Base-by-base conservation (phyloP, 2,329 filamentous ascomycete genomes). In the Didymella keratinophila region DNA sequence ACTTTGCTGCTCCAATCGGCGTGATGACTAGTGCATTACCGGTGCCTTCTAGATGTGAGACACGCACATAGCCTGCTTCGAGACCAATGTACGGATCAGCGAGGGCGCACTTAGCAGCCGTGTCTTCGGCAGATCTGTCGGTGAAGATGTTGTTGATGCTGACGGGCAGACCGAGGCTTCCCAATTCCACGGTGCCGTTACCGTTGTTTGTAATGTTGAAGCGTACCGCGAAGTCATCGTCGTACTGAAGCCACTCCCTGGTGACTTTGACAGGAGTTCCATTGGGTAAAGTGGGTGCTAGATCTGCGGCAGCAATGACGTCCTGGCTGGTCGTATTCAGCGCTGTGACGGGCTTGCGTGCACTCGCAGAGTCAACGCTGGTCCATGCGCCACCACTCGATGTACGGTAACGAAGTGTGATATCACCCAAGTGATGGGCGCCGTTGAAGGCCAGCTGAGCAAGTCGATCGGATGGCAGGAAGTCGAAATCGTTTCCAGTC, bases 121-220 rank as follows among this genome's bases (percentile, higher is more conserved):
- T 85, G 7, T 84, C 80, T 2, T 74, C 73, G 0, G 84, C 79
- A 1, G 74, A 71, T 9, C 84, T 79, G 43, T 78, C 77, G 12
- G 80, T 85, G 66, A 87, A 87, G 63, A 88, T 86, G 69, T 83
- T 87, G 74, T 87, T 87, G 75, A 87, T 86, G 67, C 86, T 84
- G 20, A 84, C 79, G 0, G 85, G 85, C 49, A 88, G 82, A 0
- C 85, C 86, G 1, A 87, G 76, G 46, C 82, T 82, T 1, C 86
- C 86, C 5, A 88, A 71, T 57, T 87, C 85, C 2, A 87, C 55
- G 0, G 74, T 58, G 0, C 67, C 61, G 0, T 65, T 62, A 0
- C 71, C 80, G 0, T 70, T 71, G 58, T 86, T 87, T 10, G 74
- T 76, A 20, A 87, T 63, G 2, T 79, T 84, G 68, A 87, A 83